These are phyloP conservation scores for Mucor sp. DNA, from an alignment of 371 early-diverging fungal genomes.

Conservation along the genomic window DNA sequence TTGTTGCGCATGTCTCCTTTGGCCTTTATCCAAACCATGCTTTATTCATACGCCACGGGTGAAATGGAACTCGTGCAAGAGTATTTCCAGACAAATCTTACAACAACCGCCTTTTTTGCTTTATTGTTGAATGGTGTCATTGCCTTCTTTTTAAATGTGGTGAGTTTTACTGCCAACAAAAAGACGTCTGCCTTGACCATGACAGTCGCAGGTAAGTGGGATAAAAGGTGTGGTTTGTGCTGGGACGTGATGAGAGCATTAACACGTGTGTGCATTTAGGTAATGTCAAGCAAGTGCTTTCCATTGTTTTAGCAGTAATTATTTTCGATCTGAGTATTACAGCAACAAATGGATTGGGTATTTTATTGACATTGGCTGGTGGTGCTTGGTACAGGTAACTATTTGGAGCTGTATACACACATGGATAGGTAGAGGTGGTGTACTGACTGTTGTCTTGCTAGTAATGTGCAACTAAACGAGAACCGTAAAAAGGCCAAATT, in stretches of 20 bases:
- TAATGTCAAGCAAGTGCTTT: constrained; percentile 88
- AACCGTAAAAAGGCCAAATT: constrained; percentile 22
- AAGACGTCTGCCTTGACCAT: constrained; percentile 85
- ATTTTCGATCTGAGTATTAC: constrained; percentile 75
- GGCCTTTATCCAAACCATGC: constrained; percentile 74
- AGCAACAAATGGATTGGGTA: constrained; percentile 70
- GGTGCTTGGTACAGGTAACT: constrained; percentile 67
- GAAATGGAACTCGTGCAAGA: constrained; percentile 61
- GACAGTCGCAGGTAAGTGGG: constrained; percentile 75
- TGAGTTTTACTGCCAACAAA: constrained; percentile 84
- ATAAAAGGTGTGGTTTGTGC: too few relatives aligned
- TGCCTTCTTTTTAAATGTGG: constrained; percentile 84
- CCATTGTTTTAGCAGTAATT: constrained; percentile 75
- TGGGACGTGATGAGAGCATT: not conserved
- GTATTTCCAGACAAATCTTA: constrained; percentile 53
- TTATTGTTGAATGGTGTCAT: constrained; percentile 77
- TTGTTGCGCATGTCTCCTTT: constrained; percentile 79
- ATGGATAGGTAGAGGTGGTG: not conserved
- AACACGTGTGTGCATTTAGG: constrained; percentile 34
- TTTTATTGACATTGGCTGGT: constrained; percentile 76
- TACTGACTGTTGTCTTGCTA: not conserved
- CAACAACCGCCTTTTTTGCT: constrained; percentile 48
- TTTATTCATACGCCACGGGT: constrained; percentile 69
- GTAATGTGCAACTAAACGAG: constrained; percentile 27
- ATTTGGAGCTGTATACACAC: not conserved